These are phyloP conservation scores for Tuber melanosporum DNA, from an alignment of 495 filamentous ascomycete species.

Conservation along the genomic window DNA sequence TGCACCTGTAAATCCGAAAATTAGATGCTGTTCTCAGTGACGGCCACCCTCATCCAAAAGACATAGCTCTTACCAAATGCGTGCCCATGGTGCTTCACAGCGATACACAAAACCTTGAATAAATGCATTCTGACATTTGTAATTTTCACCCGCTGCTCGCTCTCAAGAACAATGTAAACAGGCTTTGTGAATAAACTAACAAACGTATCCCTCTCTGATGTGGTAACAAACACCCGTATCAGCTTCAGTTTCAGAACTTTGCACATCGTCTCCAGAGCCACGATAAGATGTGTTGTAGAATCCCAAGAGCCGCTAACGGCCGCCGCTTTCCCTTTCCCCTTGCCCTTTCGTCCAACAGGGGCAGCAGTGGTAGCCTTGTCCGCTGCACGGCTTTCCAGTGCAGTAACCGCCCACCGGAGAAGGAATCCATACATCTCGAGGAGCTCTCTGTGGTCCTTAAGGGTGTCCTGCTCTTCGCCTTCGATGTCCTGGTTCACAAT, in stretches of 20 bases:
- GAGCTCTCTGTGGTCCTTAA: slow-evolving; percentile 78
- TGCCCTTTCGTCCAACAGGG: slow-evolving; percentile 48
- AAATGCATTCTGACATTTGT: slow-evolving; percentile 89
- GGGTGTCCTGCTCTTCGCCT: slow-evolving; percentile 77
- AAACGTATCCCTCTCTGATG: slow-evolving; percentile 94
- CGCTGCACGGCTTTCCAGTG: slow-evolving; percentile 84
- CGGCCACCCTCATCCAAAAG: background rate
- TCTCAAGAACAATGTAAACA: slow-evolving; percentile 88
- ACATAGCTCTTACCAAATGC: slow-evolving; percentile 66
- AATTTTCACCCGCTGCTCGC: slow-evolving; percentile 84
- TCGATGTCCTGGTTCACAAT: slow-evolving; percentile 78
- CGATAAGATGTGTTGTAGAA: slow-evolving; percentile 76
- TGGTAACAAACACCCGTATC: slow-evolving; percentile 85
- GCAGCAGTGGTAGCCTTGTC: slow-evolving; percentile 73
- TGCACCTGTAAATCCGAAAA: slow-evolving; percentile 55
- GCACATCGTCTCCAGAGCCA: slow-evolving; percentile 85
- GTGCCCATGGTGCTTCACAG: slow-evolving; percentile 96
- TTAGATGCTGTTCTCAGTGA: background rate
- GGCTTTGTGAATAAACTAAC: slow-evolving; percentile 88
- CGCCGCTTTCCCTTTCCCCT: slow-evolving; percentile 66
- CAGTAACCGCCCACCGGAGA: slow-evolving; percentile 87
- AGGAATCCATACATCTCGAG: slow-evolving; percentile 94
- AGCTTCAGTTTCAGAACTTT: slow-evolving; percentile 92
- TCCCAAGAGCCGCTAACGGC: slow-evolving; percentile 60
- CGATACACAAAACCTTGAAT: slow-evolving; percentile 94